Evolutionary conservation across 2,329 filamentous ascomycete genomes (phyloP).

Genomic region (Pestalotiopsis sp.): DNA sequence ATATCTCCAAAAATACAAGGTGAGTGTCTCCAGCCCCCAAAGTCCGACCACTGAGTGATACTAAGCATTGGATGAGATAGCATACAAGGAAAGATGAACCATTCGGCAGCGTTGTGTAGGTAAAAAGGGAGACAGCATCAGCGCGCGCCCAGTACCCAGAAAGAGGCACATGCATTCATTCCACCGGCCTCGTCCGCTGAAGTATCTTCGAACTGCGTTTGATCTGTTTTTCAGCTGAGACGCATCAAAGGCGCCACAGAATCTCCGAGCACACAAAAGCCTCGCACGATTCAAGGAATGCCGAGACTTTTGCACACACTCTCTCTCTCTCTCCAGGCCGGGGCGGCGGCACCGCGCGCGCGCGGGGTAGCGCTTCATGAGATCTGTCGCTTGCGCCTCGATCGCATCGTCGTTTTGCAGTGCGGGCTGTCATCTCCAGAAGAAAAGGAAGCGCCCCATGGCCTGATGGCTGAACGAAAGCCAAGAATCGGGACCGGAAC

Average conservation of each 20-base stretch:
- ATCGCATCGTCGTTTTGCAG: not conserved
- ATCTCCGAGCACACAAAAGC: not conserved
- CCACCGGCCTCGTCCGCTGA: not conserved
- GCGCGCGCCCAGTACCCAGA: not conserved
- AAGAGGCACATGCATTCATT: not conserved
- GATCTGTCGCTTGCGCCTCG: not conserved
- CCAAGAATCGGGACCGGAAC: not conserved
- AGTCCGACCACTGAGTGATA: not conserved
- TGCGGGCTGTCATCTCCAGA: not conserved
- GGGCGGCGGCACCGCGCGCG: not conserved
- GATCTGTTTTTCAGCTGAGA: not conserved
- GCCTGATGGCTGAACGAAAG: not conserved
- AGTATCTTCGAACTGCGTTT: not conserved
- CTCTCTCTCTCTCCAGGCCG: not conserved
- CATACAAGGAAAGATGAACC: not conserved
- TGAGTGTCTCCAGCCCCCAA: not conserved
- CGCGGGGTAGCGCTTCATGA: not conserved
- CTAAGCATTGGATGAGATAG: not conserved
- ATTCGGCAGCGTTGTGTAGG: not conserved
- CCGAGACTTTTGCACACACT: not conserved
- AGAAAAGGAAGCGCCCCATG: not conserved
- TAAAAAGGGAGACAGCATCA: not conserved
- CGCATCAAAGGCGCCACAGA: not conserved
- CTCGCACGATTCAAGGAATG: not conserved
- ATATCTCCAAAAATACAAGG: not conserved